Conservation (phyloP, 2,329 filamentous ascomycete genomes). For the Neocucurbitaria cava region DNA sequence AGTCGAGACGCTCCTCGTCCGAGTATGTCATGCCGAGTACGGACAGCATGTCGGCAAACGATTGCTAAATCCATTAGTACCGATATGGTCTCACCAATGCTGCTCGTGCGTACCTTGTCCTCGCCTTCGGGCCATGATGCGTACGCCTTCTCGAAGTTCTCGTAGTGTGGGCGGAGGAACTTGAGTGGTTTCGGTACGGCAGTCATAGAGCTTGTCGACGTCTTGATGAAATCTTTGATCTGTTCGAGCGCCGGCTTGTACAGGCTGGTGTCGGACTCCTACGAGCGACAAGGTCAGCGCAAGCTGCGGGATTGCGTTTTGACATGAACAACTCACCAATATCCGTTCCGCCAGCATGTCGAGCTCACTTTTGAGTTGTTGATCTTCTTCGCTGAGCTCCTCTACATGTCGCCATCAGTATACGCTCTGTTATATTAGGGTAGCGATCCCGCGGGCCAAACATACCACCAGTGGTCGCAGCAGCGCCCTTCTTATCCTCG, state of each 20-base stretch:
- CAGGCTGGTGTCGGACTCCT: conserved; percentile 86
- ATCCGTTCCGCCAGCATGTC: conserved; percentile 97
- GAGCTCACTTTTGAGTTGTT: conserved; percentile 96
- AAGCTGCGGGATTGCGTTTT: conserved; percentile 14
- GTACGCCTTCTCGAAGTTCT: conserved; percentile 84
- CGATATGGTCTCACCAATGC: background rate
- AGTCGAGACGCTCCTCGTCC: conserved; percentile 94
- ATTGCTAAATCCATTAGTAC: conserved; percentile 56
- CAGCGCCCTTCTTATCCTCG: conserved; percentile 80
- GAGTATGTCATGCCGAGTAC: conserved; percentile 99
- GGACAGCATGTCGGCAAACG: conserved; percentile 92
- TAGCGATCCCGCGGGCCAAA: conserved; percentile 28
- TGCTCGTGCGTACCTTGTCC: conserved; percentile 69
- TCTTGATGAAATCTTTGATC: conserved; percentile 99
- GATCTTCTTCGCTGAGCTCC: conserved; percentile 96
- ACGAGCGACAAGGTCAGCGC: conserved; percentile 32
- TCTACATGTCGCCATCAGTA: conserved; percentile 62
- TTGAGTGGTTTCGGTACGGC: conserved; percentile 98
- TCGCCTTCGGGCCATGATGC: conserved; percentile 85
- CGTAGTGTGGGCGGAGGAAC: conserved; percentile 96
- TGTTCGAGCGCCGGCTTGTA: conserved; percentile 93
- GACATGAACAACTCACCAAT: conserved; percentile 64
- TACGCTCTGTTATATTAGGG: conserved; percentile 24
- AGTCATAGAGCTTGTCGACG: conserved; percentile 98
- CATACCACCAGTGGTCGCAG: conserved; percentile 64